Percentiles rank a stretch among this genome's conserved stretches.
Conservation (phyloP, 129 eudicot species). For the Cynara cardunculus region DNA sequence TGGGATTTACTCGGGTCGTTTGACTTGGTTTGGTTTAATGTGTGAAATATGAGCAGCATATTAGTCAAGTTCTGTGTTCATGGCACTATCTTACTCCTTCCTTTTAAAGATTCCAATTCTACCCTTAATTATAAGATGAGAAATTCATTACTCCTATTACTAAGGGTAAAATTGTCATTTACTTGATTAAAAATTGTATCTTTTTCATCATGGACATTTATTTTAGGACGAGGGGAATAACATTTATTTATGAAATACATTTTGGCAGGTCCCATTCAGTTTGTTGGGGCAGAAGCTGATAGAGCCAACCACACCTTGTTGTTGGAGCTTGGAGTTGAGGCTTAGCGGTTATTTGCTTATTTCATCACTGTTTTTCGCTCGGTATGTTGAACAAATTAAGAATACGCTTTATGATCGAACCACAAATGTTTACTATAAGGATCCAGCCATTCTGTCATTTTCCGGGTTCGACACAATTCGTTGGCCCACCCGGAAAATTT, state of each 20-base stretch:
- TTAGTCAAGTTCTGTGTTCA: background rate
- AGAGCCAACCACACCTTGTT: slow-evolving; percentile 53
- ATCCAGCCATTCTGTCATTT: background rate
- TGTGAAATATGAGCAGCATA: background rate
- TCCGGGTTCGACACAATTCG: background rate
- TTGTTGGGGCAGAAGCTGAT: slow-evolving; percentile 53
- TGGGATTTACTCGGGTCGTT: background rate
- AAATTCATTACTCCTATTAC: background rate
- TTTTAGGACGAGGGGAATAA: background rate
- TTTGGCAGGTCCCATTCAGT: slow-evolving; percentile 66
- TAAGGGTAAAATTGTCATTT: background rate
- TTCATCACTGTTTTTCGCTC: background rate
- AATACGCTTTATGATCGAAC: background rate
- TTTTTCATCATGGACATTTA: background rate
- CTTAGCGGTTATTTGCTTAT: slow-evolving; percentile 2
- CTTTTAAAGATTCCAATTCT: background rate
- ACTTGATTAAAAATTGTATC: background rate
- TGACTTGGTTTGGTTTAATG: background rate
- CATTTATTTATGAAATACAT: background rate
- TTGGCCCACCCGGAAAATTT: background rate
- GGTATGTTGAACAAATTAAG: background rate
- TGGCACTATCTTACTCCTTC: background rate
- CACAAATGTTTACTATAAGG: background rate
- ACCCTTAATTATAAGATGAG: background rate
- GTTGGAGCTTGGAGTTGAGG: slow-evolving; percentile 64